Evolutionary conservation across 1,284 basidiomycete genomes (phyloP), one percentile per base, ranked within the genome.

Genomic region (Apiotrichum gracile): DNA sequence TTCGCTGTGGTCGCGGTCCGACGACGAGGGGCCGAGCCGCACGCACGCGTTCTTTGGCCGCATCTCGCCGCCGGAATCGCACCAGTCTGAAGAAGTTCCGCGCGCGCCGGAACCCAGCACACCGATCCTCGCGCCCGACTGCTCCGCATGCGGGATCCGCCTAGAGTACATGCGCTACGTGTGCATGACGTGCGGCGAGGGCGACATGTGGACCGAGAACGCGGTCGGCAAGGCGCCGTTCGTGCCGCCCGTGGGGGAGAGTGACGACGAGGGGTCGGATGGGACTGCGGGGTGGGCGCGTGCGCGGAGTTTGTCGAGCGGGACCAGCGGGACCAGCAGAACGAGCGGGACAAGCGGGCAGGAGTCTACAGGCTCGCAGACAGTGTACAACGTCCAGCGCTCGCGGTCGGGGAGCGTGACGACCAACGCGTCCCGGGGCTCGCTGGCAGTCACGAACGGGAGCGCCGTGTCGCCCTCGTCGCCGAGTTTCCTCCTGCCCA

Each of bases 141-240:
- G 90, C 70, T 90, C 88, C 0, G 81, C 83, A 27, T 94, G 90
- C 63, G 86, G 86, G 16, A 69, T 80, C 0, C 66, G 83, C 5
- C 77, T 94, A 10, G 85, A 90, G 53, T 80, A 83, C 21, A 84
- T 92, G 72, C 84, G 88, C 46, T 93, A 93, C 67, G 85, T 91
- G 16, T 94, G 90, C 66, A 81, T 84, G 8, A 85, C 84, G 22
- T 93, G 90, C 64, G 89, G 90, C 14, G 86, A 88, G 83, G 74
- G 63, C 3, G 67, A 72, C 21, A 66, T 67, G 62, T 72, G 68
- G 70, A 62, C 63, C 19, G 70, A 66, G 26, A 63, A 69, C 29
- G 67, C 64, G 1, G 52, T 56, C 9, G 59, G 55, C 16, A 64
- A 65, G 55, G 51, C 61, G 5, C 52, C 55, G 3, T 66, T 68